Evolutionary conservation across 352 stramenopile genomes (phyloP), one percentile per base, ranked within the genome.

Genomic region (Phytopythium sindhum): DNA sequence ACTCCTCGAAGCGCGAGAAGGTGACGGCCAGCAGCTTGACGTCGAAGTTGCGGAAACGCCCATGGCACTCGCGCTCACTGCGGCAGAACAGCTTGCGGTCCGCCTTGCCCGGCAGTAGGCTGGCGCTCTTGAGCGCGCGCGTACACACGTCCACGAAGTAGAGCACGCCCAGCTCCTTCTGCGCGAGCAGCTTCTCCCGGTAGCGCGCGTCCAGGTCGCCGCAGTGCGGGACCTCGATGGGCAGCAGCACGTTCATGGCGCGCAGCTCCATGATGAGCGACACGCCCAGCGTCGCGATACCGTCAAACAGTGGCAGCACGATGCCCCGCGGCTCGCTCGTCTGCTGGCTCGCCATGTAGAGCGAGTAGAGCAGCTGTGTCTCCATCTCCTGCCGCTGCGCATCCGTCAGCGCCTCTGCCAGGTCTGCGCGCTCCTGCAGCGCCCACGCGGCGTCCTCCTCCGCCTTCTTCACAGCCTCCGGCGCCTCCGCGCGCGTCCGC

Each of bases 151-250:
- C 72, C 48, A 84, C 82, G 15, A 90, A 74, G 26, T 53, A 60
- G 26, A 88, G 35, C 8, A 14, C 29, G 21, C 52, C 63, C 2
- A 81, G 72, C 11, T 78, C 69, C 17, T 75, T 60, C 33, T 84
- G 75, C 23, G 74, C 47, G 23, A 68, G 39, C 67, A 79, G 55
- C 28, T 44, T 35, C 51, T 71, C 52, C 60, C 65, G 72, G 8
- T 76, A 50, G 9, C 65, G 63, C 15, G 73, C 66, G 28, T 69
- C 75, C 42, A 89, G 60, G 37, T 88, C 79, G 31, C 81, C 81
- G 33, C 81, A 90, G 39, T 90, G 75, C 4, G 81, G 75, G 3
- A 88, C 68, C 41, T 90, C 79, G n/a, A 88, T 70, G 9, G 81
- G 81, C 37, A 88, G 39, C 11, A 68, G 50, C 26, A 88, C 64